Conservation (phyloP, 2,329 filamentous ascomycete genomes). For the Dendrostoma leiphaemia region DNA sequence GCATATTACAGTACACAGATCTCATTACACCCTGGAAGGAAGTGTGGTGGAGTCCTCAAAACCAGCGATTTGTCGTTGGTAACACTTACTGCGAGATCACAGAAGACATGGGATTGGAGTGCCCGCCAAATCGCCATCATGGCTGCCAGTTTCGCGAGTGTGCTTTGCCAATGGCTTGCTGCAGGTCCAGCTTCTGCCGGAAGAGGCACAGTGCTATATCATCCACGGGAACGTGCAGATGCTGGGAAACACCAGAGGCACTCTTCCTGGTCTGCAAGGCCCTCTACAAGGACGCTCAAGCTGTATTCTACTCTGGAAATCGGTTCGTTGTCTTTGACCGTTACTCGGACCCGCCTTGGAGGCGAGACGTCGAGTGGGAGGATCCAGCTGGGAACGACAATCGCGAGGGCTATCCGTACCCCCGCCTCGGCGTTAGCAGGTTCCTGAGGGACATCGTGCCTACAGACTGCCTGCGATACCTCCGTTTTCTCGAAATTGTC, state of each 20-base stretch:
- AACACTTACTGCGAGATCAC: neutral
- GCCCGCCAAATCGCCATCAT: neutral
- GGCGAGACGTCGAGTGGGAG: neutral
- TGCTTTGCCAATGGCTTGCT: slow-evolving; percentile 1
- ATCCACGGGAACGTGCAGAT: slow-evolving; percentile 7
- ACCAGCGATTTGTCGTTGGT: neutral
- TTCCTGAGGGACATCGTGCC: slow-evolving; percentile 3
- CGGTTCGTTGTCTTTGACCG: neutral
- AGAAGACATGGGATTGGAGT: neutral
- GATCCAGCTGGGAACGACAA: neutral
- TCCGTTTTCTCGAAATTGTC: slow-evolving; percentile 11
- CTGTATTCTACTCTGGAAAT: slow-evolving; percentile 12
- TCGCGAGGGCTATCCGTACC: neutral
- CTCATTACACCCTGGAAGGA: slow-evolving; percentile 18
- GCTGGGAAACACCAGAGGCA: slow-evolving; percentile 12
- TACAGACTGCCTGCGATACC: neutral
- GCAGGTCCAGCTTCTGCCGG: slow-evolving; percentile 21
- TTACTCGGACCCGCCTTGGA: neutral
- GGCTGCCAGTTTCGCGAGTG: slow-evolving; percentile 9
- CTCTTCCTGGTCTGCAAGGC: slow-evolving; percentile 16
- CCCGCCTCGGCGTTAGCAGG: neutral
- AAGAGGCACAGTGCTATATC: slow-evolving; percentile 2
- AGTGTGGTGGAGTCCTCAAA: slow-evolving; percentile 16
- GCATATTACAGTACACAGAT: slow-evolving; percentile 18
- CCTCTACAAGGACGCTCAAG: slow-evolving; percentile 14